Conservation (phyloP, 2,329 filamentous ascomycete genomes). For the Spiromastix sp. region DNA sequence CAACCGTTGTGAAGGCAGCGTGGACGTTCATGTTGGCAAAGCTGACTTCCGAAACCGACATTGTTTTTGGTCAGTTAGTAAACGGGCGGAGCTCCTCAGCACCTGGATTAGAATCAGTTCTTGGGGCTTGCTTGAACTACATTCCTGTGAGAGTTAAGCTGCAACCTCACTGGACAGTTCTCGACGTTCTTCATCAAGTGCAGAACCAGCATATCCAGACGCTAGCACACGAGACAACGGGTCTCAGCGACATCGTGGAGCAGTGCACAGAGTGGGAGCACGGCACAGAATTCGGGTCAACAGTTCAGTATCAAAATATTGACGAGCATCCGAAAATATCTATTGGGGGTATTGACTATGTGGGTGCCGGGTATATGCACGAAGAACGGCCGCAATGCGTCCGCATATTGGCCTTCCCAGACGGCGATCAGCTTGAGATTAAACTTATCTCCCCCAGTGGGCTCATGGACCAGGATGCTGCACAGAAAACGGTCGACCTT, state of each 20-base stretch:
- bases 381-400: too few relatives aligned
- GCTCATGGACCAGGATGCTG: too few relatives aligned
- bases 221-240: slow-evolving; percentile 48
- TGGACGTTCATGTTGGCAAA: slow-evolving; percentile 31
- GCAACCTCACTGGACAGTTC: slow-evolving; percentile 21
- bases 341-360: too few relatives aligned
- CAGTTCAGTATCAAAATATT: too few relatives aligned
- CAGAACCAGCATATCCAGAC: slow-evolving; percentile 46
- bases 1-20: slow-evolving; percentile 29
- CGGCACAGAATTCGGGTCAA: too few relatives aligned
- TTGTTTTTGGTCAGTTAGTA: slow-evolving; percentile 34
- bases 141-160: slow-evolving; percentile 30
- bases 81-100: slow-evolving; percentile 28
- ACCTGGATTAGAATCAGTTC: slow-evolving; percentile 26
- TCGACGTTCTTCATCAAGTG: slow-evolving; percentile 42
- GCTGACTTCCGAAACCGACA: slow-evolving; percentile 29
- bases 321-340: too few relatives aligned
- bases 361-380: too few relatives aligned
- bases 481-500: too few relatives aligned
- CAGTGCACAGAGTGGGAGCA: too few relatives aligned
- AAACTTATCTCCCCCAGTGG: too few relatives aligned
- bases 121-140: slow-evolving; percentile 31
- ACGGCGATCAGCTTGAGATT: too few relatives aligned
- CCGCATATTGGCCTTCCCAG: too few relatives aligned
- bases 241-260: slow-evolving; percentile 40